A percentile compares a stretch with the other conserved stretches of the same genome.
Conservation (phyloP, 2,329 filamentous ascomycete genomes). For the Fusarium albosuccineum region DNA sequence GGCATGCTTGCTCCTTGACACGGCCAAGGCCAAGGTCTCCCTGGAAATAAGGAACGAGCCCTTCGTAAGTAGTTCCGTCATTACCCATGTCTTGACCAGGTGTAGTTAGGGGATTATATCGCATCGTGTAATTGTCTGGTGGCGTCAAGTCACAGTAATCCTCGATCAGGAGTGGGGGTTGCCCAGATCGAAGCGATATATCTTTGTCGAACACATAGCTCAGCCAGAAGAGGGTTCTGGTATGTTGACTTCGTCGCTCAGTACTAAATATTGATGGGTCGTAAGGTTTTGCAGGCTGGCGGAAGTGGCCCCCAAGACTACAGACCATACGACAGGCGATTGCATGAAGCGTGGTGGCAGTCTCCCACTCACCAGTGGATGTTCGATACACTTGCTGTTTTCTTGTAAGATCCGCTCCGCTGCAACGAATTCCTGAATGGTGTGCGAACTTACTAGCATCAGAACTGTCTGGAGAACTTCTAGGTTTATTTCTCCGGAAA, state of each 20-base stretch:
- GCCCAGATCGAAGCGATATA: conserved; percentile 38
- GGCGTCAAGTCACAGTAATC: conserved; percentile 65
- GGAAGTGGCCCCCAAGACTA: conserved; percentile 18
- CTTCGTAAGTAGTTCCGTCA: background rate
- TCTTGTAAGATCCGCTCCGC: background rate
- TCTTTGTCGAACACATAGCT: conserved; percentile 48
- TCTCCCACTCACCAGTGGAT: conserved; percentile 13
- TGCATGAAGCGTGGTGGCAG: conserved; percentile 13
- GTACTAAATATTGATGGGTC: background rate
- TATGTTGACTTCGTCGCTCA: conserved; percentile 48
- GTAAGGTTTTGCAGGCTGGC: background rate
- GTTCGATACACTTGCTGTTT: conserved; percentile 14
- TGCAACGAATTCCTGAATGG: background rate
- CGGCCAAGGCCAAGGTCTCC: conserved; percentile 20
- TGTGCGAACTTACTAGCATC: conserved; percentile 14
- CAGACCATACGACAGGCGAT: conserved; percentile 22
- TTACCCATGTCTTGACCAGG: background rate
- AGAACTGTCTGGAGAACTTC: conserved; percentile 12
- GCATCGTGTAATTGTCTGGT: conserved; percentile 45
- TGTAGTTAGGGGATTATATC: background rate
- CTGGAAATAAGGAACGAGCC: conserved; percentile 44
- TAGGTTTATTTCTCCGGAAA: background rate
- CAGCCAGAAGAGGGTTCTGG: conserved; percentile 44
- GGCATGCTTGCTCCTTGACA: conserved; percentile 41
- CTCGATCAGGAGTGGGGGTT: conserved; percentile 50